phyloP scores from a whole-genome alignment of 305 asterid species.

The Rubia occidens region DNA sequence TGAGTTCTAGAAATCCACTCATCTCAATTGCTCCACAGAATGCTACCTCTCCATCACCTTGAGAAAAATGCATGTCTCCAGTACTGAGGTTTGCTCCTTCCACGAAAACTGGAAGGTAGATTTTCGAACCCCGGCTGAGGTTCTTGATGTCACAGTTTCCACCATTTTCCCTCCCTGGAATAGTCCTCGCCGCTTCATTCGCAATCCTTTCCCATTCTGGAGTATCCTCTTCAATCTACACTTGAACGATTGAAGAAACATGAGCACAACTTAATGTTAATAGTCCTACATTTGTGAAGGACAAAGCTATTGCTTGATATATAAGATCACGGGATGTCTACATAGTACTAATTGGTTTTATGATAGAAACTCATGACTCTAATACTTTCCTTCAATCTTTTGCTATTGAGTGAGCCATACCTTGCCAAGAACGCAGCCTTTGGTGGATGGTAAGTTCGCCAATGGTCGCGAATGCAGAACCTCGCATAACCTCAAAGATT shows the following conservation, averaged over 20 bases:
- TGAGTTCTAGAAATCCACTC: conserved; percentile 93
- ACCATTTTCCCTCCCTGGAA: conserved; percentile 95
- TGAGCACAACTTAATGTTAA: too few relatives aligned
- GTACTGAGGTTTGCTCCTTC: conserved; percentile 95
- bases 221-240: conserved; percentile 60
- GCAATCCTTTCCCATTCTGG: conserved; percentile 86
- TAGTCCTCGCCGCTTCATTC: conserved; percentile 75
- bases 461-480: conserved; percentile 78
- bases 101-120: conserved; percentile 87
- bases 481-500: conserved; percentile 62
- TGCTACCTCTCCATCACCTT: conserved; percentile 94
- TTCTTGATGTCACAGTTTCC: conserved; percentile 93
- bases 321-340: too few relatives aligned
- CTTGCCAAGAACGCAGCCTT: conserved; percentile 87
- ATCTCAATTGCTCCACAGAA: conserved; percentile 95
- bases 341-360: too few relatives aligned
- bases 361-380: too few relatives aligned
- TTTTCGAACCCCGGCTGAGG: conserved; percentile 82
- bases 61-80: conserved; percentile 96
- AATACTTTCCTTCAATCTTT: too few relatives aligned
- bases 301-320: too few relatives aligned
- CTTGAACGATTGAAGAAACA: neutral
- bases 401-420: too few relatives aligned
- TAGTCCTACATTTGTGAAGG: too few relatives aligned
- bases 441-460: conserved; percentile 75